Conservation (phyloP, 805 yeast species). For the Yarrowia phangngaensis region DNA sequence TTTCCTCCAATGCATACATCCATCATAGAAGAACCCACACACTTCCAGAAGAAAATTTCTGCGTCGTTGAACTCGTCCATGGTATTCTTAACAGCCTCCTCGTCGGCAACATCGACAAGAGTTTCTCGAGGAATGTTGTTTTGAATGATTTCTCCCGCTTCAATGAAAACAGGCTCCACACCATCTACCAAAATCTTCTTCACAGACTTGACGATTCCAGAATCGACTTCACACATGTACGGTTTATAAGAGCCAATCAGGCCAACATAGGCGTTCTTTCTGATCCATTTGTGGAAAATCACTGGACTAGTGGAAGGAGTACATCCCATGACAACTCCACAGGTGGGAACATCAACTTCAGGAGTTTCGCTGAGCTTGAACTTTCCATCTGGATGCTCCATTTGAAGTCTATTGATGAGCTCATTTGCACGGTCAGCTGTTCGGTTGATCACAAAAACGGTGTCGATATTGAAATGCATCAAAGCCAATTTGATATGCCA, state of each 20-base stretch:
- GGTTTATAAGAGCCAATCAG: conserved; percentile 25
- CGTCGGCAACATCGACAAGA: conserved; percentile 9
- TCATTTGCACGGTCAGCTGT: conserved; percentile 11
- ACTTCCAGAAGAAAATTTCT: conserved; percentile 7
- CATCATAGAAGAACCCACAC: conserved; percentile 24
- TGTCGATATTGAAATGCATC: conserved; percentile 18
- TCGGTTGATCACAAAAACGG: conserved; percentile 11
- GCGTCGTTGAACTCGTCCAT: conserved; percentile 6
- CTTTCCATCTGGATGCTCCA: conserved; percentile 7
- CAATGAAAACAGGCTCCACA: conserved; percentile 5
- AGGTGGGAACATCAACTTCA: conserved; percentile 2
- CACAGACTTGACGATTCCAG: neutral
- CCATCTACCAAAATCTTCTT: conserved; percentile 18
- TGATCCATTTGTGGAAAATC: conserved; percentile 6
- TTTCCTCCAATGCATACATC: conserved; percentile 11
- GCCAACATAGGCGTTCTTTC: conserved; percentile 11
- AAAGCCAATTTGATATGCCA: conserved; percentile 24
- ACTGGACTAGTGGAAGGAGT: conserved; percentile 14
- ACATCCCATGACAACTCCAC: conserved; percentile 12
- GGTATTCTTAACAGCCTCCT: neutral
- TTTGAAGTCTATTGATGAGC: neutral
- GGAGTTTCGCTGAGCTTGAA: conserved; percentile 1
- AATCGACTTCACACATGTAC: conserved; percentile 23
- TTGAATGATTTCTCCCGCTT: conserved; percentile 24
- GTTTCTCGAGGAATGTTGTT: neutral